Percentiles rank a stretch among this genome's conserved stretches.
These are phyloP conservation scores for Fusarium caatingaense DNA, from an alignment of 2,329 filamentous ascomycete species.

Conservation along the genomic window DNA sequence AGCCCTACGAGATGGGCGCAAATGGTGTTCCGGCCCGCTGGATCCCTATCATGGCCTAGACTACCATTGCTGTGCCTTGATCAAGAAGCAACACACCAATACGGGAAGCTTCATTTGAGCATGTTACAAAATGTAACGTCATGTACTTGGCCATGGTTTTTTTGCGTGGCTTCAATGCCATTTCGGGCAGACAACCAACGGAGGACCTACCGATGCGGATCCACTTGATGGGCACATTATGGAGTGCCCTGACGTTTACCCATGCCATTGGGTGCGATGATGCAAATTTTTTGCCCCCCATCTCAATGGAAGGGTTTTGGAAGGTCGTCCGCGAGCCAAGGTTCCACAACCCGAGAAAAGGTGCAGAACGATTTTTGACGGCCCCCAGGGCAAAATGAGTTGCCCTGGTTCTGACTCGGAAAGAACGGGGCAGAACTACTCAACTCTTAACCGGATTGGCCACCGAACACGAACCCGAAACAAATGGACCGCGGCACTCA, in stretches of 20 bases:
- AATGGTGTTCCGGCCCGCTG: constrained; percentile 71
- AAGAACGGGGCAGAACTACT: constrained; percentile 16
- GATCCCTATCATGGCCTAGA: constrained; percentile 56
- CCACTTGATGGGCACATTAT: constrained; percentile 27
- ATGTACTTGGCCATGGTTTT: constrained; percentile 45
- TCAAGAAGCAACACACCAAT: constrained; percentile 7
- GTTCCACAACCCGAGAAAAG: constrained; percentile 40
- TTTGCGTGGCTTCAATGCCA: constrained; percentile 40
- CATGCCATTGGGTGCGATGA: constrained; percentile 44
- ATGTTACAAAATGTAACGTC: constrained; percentile 30
- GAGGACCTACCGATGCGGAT: constrained; percentile 26
- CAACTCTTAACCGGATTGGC: constrained; percentile 14
- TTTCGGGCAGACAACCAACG: constrained; percentile 38
- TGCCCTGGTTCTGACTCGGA: constrained; percentile 35
- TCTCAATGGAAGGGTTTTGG: constrained; percentile 45
- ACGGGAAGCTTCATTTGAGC: constrained; percentile 9
- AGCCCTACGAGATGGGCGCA: constrained; percentile 66
- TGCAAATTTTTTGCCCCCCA: constrained; percentile 45
- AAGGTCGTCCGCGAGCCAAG: constrained; percentile 31
- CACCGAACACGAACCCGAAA: constrained; percentile 35
- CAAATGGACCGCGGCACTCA: constrained; percentile 29
- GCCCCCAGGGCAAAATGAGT: constrained; percentile 17
- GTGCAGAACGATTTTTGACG: constrained; percentile 20
- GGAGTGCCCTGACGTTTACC: constrained; percentile 29
- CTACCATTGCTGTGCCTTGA: constrained; percentile 8